These are phyloP conservation scores for Tulasnella sp. DNA, from an alignment of 768 basidiomycete species.

Conservation along the genomic window DNA sequence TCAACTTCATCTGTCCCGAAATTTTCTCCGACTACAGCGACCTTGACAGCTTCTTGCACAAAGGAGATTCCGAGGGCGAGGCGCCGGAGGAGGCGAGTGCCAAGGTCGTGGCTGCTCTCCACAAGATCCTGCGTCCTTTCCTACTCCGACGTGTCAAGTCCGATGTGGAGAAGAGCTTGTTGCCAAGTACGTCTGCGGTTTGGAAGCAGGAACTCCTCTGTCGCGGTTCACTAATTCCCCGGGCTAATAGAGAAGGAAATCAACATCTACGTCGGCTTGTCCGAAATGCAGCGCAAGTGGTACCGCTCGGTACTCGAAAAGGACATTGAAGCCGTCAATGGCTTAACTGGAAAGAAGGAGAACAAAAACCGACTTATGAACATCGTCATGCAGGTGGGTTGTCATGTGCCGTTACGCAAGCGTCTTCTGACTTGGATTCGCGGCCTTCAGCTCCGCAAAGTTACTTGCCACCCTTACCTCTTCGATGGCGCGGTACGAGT, in stretches of 20 bases:
- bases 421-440: background rate
- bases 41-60: slow-evolving; percentile 87
- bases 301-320: slow-evolving; percentile 93
- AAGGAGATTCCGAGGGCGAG: slow-evolving; percentile 52
- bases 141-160: slow-evolving; percentile 87
- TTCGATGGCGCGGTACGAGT: slow-evolving; percentile 76
- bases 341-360: slow-evolving; percentile 95
- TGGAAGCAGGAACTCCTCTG: no score
- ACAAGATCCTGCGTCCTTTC: slow-evolving; percentile 94
- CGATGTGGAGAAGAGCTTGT: slow-evolving; percentile 90
- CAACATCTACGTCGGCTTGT: slow-evolving; percentile 93
- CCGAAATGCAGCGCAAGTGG: slow-evolving; percentile 98
- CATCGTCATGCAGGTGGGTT: slow-evolving; percentile 92
- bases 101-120: slow-evolving; percentile 90
- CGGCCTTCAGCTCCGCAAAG: slow-evolving; percentile 25
- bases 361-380: slow-evolving; percentile 97
- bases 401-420: background rate
- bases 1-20: slow-evolving; percentile 96
- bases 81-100: slow-evolving; percentile 71
- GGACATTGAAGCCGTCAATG: slow-evolving; percentile 97
- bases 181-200: slow-evolving; percentile 54
- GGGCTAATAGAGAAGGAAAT: slow-evolving; percentile 83
- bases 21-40: slow-evolving; percentile 88
- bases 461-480: slow-evolving; percentile 82
- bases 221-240: slow-evolving; percentile 4